Evolutionary conservation across 805 yeast species (phyloP), one percentile per base, ranked within the genome.

Genomic region (Nakazawaea peltata): DNA sequence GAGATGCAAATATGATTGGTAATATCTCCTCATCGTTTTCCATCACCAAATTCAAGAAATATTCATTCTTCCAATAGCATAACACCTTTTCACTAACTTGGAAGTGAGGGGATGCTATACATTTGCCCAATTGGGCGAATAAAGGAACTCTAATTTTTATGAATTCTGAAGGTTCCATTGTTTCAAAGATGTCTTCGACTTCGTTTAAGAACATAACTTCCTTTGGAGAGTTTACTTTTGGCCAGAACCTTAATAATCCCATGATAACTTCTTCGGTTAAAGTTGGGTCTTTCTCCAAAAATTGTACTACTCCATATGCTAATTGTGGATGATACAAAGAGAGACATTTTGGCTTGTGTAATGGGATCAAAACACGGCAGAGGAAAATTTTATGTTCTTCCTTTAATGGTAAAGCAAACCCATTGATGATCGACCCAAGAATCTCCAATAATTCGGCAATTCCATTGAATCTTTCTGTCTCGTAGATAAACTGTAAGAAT

Each of bases 51-150:
- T 87, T 81, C 44, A 88, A 73, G 56, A 92, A 88, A 61, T 85
- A 88, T 53, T 92, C 97, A 57, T 90, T 90, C 49, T 85, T 83
- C 92, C 96, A 92, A 57, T 77, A 86, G 53, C 88, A 82, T 41
- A 92, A 71, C 2, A 92, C 96, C 47, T 94, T 86, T 60, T 92
- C 98, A 39, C 94, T 82, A 18, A 92, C 96, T 67, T 92, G 98
- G 67, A 92, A 94, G 63, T 92, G 97, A 19, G 95, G 85, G 2
- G 95, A 83, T 19, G 94, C 73, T 26, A 92, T 88, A 61, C 97
- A 90, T 58, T 83, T 86, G 33, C 95, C 82, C 44, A 92, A 69
- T 61, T 92, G 98, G 21, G 90, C 94, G 60, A 88, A 88, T 32
- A 92, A 64, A 3, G 97, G 97, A 2, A 87, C 82, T 59, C 88